A percentile compares a stretch with the other conserved stretches of the same genome.
These are phyloP conservation scores for Fusarium buxicola DNA, from an alignment of 2,329 filamentous ascomycete species.

Conservation along the genomic window DNA sequence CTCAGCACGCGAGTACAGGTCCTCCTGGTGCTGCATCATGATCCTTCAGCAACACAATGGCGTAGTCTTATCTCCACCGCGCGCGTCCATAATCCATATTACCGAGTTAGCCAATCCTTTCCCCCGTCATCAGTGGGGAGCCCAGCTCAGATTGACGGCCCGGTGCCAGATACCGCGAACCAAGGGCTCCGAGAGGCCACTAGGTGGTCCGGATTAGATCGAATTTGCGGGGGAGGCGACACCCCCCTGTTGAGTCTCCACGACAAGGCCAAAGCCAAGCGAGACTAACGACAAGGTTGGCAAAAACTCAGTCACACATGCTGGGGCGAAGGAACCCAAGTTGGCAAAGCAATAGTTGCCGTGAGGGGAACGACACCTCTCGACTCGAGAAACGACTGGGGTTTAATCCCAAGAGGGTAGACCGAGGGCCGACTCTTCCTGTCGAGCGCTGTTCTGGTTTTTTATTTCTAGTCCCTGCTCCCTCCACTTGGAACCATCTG, in stretches of 20 bases:
- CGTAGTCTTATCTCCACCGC: slow-evolving; percentile 21
- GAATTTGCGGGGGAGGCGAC: slow-evolving; percentile 31
- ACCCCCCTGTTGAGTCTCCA: not conserved
- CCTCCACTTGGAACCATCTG: not conserved
- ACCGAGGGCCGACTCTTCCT: slow-evolving; percentile 38
- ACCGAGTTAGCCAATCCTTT: slow-evolving; percentile 24
- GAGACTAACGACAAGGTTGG: slow-evolving; percentile 14
- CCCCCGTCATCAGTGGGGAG: slow-evolving; percentile 7
- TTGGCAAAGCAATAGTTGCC: slow-evolving; percentile 14
- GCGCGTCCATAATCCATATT: slow-evolving; percentile 16
- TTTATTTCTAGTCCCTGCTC: slow-evolving; percentile 34
- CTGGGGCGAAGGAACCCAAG: not conserved
- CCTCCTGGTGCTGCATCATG: not conserved
- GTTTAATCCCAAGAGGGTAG: slow-evolving; percentile 38
- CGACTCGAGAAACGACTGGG: slow-evolving; percentile 15
- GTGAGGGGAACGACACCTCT: slow-evolving; percentile 40
- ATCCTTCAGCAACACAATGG: slow-evolving; percentile 12
- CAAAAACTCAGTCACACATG: slow-evolving; percentile 18
- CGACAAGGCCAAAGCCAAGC: slow-evolving; percentile 5
- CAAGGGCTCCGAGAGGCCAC: slow-evolving; percentile 5
- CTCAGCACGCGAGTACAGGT: not conserved
- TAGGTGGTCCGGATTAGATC: slow-evolving; percentile 10
- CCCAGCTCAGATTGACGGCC: slow-evolving; percentile 26
- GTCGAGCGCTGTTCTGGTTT: not conserved
- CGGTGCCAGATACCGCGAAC: slow-evolving; percentile 17